Base-by-base conservation (phyloP, 1,139 yeast species). In the Suhomyces maxii region DNA sequence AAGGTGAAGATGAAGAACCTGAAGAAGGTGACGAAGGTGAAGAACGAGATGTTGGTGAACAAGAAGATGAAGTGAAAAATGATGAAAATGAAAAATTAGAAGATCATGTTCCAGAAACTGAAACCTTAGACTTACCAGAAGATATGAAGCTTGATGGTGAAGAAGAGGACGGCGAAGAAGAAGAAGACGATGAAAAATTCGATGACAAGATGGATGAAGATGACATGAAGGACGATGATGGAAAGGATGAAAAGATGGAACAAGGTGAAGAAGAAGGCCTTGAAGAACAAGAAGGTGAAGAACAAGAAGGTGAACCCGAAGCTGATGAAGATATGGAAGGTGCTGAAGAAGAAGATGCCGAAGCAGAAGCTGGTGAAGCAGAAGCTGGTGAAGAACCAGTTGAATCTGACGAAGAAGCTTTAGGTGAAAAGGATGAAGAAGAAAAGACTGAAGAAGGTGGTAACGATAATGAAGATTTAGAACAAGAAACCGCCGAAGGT, bases 51-150 rank as follows among this genome's bases (percentile, higher is more conserved):
- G 87, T 83, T 39, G 91, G 87, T 7, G 86, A 84, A 63, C 91
- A 86, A 63, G 90, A 86, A 41, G 93, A 86, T 63, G 87, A 84
- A 53, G 88, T 86, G 9, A 79, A 73, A 53, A 82, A 88, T 53
- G 86, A 85, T 40, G 90, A 87, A 26, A 79, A 79, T 41, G 89
- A 87, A 41, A 82, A 84, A 50, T 64, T 86, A 47, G 95, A 87
- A 44, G 80, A 82, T 11, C 71, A 80, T 53, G 89, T 86, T 41
- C 93, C 89, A 8, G 95, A 89, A 61, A 78, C 84, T 12, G 97
- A 89, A 50, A 83, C 89, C 5, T 70, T 89, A 55, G 95, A 88
- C 34, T 71, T 89, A 35, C 96, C 96, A 0, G 98, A 91, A 37
- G 95, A 90, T 53, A 80, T 91, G 74, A 82, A 89, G 53, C 73